Percentiles rank a stretch among this genome's conserved stretches.
Evolutionary conservation across 2,329 filamentous ascomycete genomes (phyloP).

Genomic region (Phialophora tarda): DNA sequence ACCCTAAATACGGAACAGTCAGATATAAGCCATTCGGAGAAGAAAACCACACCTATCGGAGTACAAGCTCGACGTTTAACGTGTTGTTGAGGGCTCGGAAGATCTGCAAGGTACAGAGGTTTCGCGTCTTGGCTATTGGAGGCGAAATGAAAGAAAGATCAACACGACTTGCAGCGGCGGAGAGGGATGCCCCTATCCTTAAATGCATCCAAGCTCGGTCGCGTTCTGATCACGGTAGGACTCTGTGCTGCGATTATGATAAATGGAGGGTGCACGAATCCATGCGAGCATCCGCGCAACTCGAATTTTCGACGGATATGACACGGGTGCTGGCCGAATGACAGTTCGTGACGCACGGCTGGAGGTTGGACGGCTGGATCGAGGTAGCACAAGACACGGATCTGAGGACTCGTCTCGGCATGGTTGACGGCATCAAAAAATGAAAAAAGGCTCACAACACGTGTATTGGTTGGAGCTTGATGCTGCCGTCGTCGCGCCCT

Average conservation of each 20-base stretch:
- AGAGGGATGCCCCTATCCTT: not conserved
- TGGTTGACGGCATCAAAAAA: not conserved
- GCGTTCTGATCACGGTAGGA: not conserved
- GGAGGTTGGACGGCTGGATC: not conserved
- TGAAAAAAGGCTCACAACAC: not conserved
- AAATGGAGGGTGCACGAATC: not conserved
- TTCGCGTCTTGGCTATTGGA: not conserved
- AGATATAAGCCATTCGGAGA: not conserved
- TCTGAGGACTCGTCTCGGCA: not conserved
- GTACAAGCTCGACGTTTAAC: not conserved
- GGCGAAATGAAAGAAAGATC: not conserved
- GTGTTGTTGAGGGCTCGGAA: not conserved
- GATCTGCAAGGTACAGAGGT: not conserved
- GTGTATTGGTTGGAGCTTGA: not conserved
- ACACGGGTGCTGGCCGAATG: not conserved
- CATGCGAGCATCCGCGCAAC: not conserved
- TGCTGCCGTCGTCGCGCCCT: not conserved
- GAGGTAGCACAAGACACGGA: not conserved
- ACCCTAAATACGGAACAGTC: not conserved
- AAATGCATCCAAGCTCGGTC: not conserved
- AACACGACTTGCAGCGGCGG: not conserved
- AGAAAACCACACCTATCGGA: not conserved
- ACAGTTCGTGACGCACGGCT: not conserved
- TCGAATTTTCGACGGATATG: not conserved
- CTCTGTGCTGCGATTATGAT: not conserved